Evolutionary conservation across 257 asterid genomes (phyloP), one percentile per base, ranked within the genome.

Genomic region (Prunella vulgaris): DNA sequence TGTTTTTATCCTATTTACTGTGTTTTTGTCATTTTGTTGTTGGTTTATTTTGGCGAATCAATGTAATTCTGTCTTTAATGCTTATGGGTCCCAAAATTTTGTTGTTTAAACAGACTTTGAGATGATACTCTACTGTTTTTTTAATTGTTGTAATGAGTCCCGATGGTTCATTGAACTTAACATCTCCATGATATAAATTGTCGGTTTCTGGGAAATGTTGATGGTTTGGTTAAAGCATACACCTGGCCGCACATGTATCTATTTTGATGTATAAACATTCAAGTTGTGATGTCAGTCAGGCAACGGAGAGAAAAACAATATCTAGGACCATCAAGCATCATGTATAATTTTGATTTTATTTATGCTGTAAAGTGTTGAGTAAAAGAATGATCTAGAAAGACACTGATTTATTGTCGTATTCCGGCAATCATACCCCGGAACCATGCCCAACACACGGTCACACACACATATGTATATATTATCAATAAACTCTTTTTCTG

Each of bases 301-400:
- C 25, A 2, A 42, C 5, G 9, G n/a, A 37, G 14, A 12, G 25
- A 15, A 73, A 56, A 10, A 42, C 7, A 10, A 15, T 56, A 3
- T 57, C 24, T 65, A 13, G n/a, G 54, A n/a, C 51, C 69, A 60
- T 71, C 49, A 48, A 21, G 61, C 54, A 21, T 60, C 44, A 22
- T 22, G 4, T 71, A 20, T 71, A 72, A 14, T 22, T 38, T 53
- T 32, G 15, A 7, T 14, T 4, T 17, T 51, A 33, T 60, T 48
- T 15, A 49, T 48, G 25, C 22, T 21, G 20, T 51, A 37, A 30
- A 56, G 1, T 30, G 52, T 33, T 51, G 12, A 9, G 2, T 60
- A 68, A 51, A 18, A 24, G 15, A 7, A 51, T 7, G 42, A 15
- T 67, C 59, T 67, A 28, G 27, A 33, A 60, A 37, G 1, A 25